A percentile compares a stretch with the other conserved stretches of the same genome.
Evolutionary conservation across 345 rosid species (phyloP).

Genomic region (Mallotus nudiflorus): DNA sequence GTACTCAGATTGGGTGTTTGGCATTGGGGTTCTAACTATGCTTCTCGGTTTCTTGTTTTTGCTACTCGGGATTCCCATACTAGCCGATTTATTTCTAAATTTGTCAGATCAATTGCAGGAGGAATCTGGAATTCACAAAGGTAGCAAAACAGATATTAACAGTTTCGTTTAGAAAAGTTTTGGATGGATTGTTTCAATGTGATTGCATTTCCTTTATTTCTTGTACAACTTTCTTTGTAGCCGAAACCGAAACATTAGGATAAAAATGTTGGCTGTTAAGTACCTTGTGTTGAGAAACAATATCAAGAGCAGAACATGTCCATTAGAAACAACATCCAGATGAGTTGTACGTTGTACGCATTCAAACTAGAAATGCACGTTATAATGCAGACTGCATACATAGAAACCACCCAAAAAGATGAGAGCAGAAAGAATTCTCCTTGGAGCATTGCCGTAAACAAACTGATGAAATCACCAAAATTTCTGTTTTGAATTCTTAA

Average conservation of each 20-base stretch:
- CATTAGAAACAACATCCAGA: no score
- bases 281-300: background rate
- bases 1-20: slow-evolving; percentile 28
- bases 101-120: slow-evolving; percentile 34
- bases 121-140: slow-evolving; percentile 19
- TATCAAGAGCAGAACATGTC: background rate
- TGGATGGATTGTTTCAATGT: background rate
- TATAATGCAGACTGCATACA: background rate
- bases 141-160: slow-evolving; percentile 4
- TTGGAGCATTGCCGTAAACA: background rate
- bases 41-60: slow-evolving; percentile 27
- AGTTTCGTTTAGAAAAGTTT: background rate
- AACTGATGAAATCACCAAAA: background rate
- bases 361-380: no score
- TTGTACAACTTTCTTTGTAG: background rate
- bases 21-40: slow-evolving; percentile 27
- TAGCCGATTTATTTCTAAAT: slow-evolving; percentile 33
- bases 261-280: background rate
- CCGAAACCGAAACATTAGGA: background rate
- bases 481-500: background rate
- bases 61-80: slow-evolving; percentile 33
- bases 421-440: background rate
- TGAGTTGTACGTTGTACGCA: no score
- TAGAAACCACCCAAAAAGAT: background rate
- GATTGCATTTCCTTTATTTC: background rate